Conservation (phyloP, 805 yeast genomes). For the Candida caryicola region DNA sequence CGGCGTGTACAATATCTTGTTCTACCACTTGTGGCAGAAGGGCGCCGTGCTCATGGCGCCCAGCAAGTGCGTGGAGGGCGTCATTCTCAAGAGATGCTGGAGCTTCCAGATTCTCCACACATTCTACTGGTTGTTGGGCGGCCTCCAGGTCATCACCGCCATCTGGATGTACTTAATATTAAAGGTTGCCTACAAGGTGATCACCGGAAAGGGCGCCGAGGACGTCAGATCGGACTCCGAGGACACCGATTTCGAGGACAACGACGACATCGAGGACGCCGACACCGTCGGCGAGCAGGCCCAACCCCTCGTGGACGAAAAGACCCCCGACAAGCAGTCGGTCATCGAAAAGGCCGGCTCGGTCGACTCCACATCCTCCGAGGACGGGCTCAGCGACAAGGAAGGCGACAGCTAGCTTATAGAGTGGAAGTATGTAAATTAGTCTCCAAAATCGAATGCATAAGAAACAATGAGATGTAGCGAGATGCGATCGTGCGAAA, state of each 20-base stretch:
- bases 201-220: constrained; percentile 75
- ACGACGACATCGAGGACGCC: constrained; percentile 1
- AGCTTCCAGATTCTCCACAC: constrained; percentile 41
- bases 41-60: constrained; percentile 42
- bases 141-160: constrained; percentile 61
- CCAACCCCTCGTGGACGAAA: not conserved
- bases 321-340: too few species aligned
- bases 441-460: too few species aligned
- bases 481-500: too few species aligned
- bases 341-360: not conserved
- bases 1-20: constrained; percentile 64
- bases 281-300: not conserved
- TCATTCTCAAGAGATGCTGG: constrained; percentile 49
- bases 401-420: too few species aligned
- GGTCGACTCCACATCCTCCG: not conserved
- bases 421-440: too few species aligned
- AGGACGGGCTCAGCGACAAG: too few species aligned
- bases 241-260: constrained; percentile 40
- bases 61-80: constrained; percentile 38
- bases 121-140: constrained; percentile 56
- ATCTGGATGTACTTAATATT: constrained; percentile 76
- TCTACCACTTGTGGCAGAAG: constrained; percentile 54
- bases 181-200: constrained; percentile 66
- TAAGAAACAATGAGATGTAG: too few species aligned
- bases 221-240: constrained; percentile 85